These are phyloP conservation scores for Arabidopsis hybrid DNA, from an alignment of 441 rosid species.

Conservation along the genomic window DNA sequence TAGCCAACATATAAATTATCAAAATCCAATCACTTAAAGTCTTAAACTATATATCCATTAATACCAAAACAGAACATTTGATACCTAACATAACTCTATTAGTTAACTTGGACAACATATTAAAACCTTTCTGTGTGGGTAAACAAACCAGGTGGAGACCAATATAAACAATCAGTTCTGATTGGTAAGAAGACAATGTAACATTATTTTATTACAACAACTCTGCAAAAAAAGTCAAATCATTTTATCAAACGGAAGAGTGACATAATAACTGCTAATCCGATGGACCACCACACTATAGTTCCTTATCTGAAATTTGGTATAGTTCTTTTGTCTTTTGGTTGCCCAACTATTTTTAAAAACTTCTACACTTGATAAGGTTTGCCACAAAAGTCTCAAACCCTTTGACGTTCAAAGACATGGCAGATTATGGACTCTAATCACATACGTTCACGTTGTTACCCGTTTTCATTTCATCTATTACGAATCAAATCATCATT, in stretches of 20 bases:
- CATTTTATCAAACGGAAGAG: slow-evolving; percentile 4
- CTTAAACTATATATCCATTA: no score
- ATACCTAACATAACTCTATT: no score
- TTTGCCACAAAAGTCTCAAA: background rate
- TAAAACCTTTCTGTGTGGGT: no score
- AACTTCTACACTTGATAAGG: background rate
- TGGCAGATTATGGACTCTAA: background rate
- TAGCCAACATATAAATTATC: no score
- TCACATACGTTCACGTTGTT: background rate
- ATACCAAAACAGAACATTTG: no score
- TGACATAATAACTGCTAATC: slow-evolving; percentile 23
- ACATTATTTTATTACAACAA: background rate
- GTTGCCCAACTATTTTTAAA: background rate
- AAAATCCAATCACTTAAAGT: no score
- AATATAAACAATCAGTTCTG: background rate
- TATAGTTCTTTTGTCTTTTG: background rate
- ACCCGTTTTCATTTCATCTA: no score
- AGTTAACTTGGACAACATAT: no score
- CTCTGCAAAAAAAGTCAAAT: slow-evolving; percentile 22
- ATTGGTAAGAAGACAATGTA: background rate
- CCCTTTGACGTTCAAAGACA: background rate
- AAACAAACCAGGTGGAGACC: no score
- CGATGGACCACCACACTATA: background rate
- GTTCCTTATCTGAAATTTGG: background rate
- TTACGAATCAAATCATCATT: background rate